Base-by-base conservation (phyloP, 1,284 basidiomycete genomes). In the Leccinum subfulvum region DNA sequence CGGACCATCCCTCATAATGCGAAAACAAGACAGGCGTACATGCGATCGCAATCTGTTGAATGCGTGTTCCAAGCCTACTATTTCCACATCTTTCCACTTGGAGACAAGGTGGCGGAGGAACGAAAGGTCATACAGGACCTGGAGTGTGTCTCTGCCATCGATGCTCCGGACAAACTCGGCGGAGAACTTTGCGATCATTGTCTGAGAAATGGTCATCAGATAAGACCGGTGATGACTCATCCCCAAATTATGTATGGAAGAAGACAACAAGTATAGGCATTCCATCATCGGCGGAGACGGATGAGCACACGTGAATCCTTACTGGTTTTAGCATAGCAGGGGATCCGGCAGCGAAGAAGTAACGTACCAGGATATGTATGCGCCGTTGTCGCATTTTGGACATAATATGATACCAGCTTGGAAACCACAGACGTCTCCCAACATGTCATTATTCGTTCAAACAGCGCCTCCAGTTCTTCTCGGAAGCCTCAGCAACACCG, bases 261-360 rank as follows among this genome's bases (percentile, higher is more conserved):
- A 78, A 39, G 83, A 84, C n/a, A 91, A 72, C 1, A 77, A 75
- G 55, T 86, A 72, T 54, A 91, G 70, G 11, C 84, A 83, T 52
- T 82, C 78, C 62, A 86, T 77, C 49, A 90, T 77, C 44, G 76
- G 70, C 55, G 81, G 73, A 51, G 88, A 89, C 59, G 87, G 84
- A 16, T 79, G 78, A 57, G 68, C 71, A 55, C 54, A 64, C 59
- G 53, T 58, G 52, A 58, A 56, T 47, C 61, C 75, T 76, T 47
- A 30, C 33, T 37, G 49, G 53, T 39, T 55, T 75, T 56, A 71
- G 62, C 23, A 68, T 26, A 58, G 28, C n/a, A 59, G 26, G 55
- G 9, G 57, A 37, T 47, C 56, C 39, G 51, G 54, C 33, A 53
- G 28, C 16, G 44, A 53, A 62, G 33, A 60, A 58, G 59, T 21